Percentiles rank a stretch among this genome's conserved stretches.
Evolutionary conservation across 768 basidiomycete genomes (phyloP).

Genomic region (Xanthoconium purpureum): DNA sequence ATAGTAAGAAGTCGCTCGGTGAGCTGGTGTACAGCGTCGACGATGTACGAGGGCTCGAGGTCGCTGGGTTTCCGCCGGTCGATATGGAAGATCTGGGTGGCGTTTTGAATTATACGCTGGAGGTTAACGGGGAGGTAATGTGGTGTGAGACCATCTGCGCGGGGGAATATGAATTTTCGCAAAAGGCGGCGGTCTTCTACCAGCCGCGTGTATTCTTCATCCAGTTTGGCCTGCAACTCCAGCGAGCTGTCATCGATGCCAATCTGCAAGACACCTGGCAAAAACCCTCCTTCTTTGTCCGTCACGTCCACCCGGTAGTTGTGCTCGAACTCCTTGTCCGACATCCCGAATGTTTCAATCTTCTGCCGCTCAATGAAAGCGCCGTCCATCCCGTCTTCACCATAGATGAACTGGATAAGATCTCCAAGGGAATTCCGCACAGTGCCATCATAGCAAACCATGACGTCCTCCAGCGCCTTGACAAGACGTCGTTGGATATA

Average conservation of each 20-base stretch:
- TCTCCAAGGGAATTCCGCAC: conserved; percentile 97
- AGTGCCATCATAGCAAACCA: conserved; percentile 97
- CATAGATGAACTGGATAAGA: conserved; percentile 93
- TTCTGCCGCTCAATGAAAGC: conserved; percentile 95
- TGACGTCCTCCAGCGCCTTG: conserved; percentile 96
- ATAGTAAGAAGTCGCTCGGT: conserved; percentile 77
- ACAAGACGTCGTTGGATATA: conserved; percentile 98
- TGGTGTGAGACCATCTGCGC: conserved; percentile 62
- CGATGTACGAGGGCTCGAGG: conserved; percentile 82
- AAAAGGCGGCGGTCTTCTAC: conserved; percentile 72
- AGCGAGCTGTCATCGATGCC: conserved; percentile 83
- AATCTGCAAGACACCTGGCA: conserved; percentile 76
- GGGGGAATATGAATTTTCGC: conserved; percentile 81
- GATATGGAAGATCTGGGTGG: conserved; percentile 95
- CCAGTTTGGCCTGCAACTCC: conserved; percentile 80
- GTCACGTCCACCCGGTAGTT: conserved; percentile 95
- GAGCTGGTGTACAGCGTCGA: conserved; percentile 75
- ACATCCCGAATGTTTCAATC: conserved; percentile 84
- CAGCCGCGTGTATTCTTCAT: conserved; percentile 69
- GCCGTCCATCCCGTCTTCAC: conserved; percentile 99
- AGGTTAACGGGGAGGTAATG: conserved; percentile 96
- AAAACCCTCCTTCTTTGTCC: conserved; percentile 76
- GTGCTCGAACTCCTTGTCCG: conserved; percentile 80
- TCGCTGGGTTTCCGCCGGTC: conserved; percentile 92
- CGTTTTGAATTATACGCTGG: conserved; percentile 92